Evolutionary conservation across 345 rosid species (phyloP), one percentile per base, ranked within the genome.

Genomic region (Populus davidiana): DNA sequence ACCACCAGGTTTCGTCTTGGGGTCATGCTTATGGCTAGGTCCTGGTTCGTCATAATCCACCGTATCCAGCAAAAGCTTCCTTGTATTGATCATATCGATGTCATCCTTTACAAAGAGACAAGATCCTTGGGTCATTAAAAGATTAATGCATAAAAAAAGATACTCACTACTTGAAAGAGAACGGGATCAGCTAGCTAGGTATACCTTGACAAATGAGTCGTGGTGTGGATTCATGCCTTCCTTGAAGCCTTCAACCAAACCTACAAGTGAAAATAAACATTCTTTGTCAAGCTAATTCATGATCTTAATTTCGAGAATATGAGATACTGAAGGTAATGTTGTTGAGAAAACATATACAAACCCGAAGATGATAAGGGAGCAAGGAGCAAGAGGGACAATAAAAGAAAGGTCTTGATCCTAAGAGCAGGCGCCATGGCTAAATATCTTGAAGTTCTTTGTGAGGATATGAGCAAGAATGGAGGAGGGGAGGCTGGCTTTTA

Each of bases 11-110:
- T 27, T 59, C 29, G 29, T 29, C 29, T 80, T 86, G 5, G 97
- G 97, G 38, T 88, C 92, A 62, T 92, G 97, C 78, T 71, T 92
- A 25, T 81, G 78, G 81, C 90, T 92, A 16, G 97, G 75, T 36
- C 95, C 91, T 36, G 89, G 75, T 13, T 88, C 90, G 64, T 86
- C 94, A 75, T 89, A 91, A 76, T 91, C 94, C 38, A 82, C 52
- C 69, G 84, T 85, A 52, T 76, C 8, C 77, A n/a, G 33, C 90
- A 93, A 71, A 54, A 89, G 77, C 89, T 90, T 91, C 93, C 94
- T 90, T 50, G 44, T 49, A 2, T 41, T 69, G 18, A 63, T 80
- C 72, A 59, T 52, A 47, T 49, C 71, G 71, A 43, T 35, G 50
- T 70, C 81, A 59, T 54, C 80, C 89, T 81, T 80, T 38, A 59